phyloP scores from a whole-genome alignment of 352 stramenopile species.

The Phytophthora kernoviae region DNA sequence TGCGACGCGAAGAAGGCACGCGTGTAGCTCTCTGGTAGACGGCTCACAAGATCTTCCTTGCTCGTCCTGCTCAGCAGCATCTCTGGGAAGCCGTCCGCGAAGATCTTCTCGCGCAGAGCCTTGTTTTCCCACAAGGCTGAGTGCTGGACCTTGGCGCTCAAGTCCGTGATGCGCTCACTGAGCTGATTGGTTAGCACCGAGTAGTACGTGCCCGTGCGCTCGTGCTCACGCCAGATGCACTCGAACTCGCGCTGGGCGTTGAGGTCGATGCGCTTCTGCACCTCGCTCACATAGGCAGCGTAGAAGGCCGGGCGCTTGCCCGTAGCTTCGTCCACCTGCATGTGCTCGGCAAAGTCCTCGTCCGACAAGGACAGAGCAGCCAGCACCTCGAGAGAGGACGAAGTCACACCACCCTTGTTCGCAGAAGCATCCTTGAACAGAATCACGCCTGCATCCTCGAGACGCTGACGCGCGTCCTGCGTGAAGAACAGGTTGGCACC shows the following conservation, averaged over 20 bases:
- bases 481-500: slow-evolving; percentile 98
- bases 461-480: slow-evolving; percentile 91
- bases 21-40: slow-evolving; percentile 80
- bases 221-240: slow-evolving; percentile 84
- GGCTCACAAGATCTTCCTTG: slow-evolving; percentile 69
- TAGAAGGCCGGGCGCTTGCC: slow-evolving; percentile 74
- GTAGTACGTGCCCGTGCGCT: slow-evolving; percentile 70
- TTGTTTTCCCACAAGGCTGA: slow-evolving; percentile 76
- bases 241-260: slow-evolving; percentile 85
- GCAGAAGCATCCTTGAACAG: slow-evolving; percentile 97
- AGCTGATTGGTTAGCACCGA: slow-evolving; percentile 78
- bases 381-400: slow-evolving; percentile 79
- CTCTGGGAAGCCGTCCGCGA: slow-evolving; percentile 77
- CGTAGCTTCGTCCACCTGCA: slow-evolving; percentile 71
- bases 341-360: slow-evolving; percentile 81
- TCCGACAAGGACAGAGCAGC: slow-evolving; percentile 76
- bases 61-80: slow-evolving; percentile 60
- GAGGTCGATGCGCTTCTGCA: slow-evolving; percentile 79
- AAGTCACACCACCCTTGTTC: slow-evolving; percentile 88
- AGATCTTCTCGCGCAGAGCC: slow-evolving; percentile 70
- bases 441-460: slow-evolving; percentile 95
- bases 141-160: slow-evolving; percentile 84
- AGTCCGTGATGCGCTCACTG: slow-evolving; percentile 79
- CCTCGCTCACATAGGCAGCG: slow-evolving; percentile 76
- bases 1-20: slow-evolving; percentile 83